Evolutionary conservation across 2,329 filamentous ascomycete species (phyloP), one percentile per base, ranked within the genome.

Genomic region (Phoma sp.): DNA sequence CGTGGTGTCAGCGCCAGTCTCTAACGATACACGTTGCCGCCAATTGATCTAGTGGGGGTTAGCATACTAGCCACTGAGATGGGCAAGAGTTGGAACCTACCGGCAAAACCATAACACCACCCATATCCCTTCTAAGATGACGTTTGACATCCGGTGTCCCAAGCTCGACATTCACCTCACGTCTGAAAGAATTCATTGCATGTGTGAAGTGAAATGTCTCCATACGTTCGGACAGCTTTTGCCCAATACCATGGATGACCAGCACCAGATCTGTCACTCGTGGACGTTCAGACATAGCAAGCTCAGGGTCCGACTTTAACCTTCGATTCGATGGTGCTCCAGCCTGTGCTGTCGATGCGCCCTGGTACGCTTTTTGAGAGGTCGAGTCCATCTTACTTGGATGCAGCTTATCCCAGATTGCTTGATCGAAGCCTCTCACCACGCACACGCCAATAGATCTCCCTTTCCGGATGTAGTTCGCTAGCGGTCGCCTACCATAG

Each of bases 201-300:
- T 98, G 94, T 0, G 95, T 99, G 68, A 99, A 99, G 74, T 98
- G 92, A 67, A 93, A 99, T 65, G 92, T 96, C 74, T 98, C 94
- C 57, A 98, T 91, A 12, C 93, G 84, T 72, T 99, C 92, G 0
- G 93, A 96, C 44, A 98, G 83, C 73, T 99, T 98, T 74, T 99
- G 95, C 0, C 95, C 95, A 61, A 99, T 98, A 2, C 95, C 95
- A 69, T 99, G 95, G 38, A 95, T 90, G 9, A 98, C 91, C 4
- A 99, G 82, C 1, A 98, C 85, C 7, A 99, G 80, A 69, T 99
- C 95, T 0, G 90, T 94, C 5, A 96, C 90, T 57, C 87, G 86
- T 1, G 87, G 87, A 25, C 70, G 86, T 82, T 72, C 91, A 81
- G 63, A 85, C 78, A 70, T 82, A 76, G 76, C 91, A 89, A 68